Evolutionary conservation across 352 stramenopile species (phyloP).

Genomic region (Hyaloperonospora arabidopsidis): DNA sequence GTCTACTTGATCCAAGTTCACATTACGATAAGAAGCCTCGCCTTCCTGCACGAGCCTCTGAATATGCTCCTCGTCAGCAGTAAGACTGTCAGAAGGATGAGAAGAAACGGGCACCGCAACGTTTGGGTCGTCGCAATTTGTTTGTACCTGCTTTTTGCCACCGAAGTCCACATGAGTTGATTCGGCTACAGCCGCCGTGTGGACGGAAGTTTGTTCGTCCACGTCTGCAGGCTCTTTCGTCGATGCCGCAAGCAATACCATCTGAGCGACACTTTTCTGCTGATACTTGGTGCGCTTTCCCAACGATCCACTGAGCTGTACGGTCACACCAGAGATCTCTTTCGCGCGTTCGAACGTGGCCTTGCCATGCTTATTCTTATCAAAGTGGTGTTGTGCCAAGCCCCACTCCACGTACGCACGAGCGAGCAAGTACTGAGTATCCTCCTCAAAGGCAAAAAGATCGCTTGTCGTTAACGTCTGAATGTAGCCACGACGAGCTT

Average conservation of each 20-base stretch:
- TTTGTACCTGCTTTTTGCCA: conserved; percentile 35
- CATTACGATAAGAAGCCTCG: conserved; percentile 59
- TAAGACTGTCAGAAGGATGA: conserved; percentile 30
- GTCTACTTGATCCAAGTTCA: conserved; percentile 87
- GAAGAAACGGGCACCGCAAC: conserved; percentile 1
- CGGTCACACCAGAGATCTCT: conserved; percentile 68
- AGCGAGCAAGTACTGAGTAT: conserved; percentile 51
- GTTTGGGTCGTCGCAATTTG: conserved; percentile 11
- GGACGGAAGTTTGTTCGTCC: conserved; percentile 39
- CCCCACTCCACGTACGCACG: conserved; percentile 89
- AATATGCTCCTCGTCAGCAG: conserved; percentile 42
- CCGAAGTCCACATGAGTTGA: conserved; percentile 64
- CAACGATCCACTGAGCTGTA: conserved; percentile 87
- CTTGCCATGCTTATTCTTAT: conserved; percentile 87
- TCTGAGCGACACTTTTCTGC: conserved; percentile 85
- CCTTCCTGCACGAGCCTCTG: conserved; percentile 58
- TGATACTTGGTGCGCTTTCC: conserved; percentile 95
- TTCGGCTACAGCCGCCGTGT: conserved; percentile 45
- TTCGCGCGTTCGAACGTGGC: conserved; percentile 83
- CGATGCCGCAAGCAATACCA: conserved; percentile 67
- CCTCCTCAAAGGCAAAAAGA: conserved; percentile 36
- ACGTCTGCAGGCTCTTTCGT: conserved; percentile 35
- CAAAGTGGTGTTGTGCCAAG: conserved; percentile 88
- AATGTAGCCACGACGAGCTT: conserved; percentile 55
- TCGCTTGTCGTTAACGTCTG: conserved; percentile 27